A percentile compares a stretch with the other conserved stretches of the same genome.
These are phyloP conservation scores for Paramecium tetraurelia DNA, from an alignment of 73 alveolate species.

Conservation along the genomic window DNA sequence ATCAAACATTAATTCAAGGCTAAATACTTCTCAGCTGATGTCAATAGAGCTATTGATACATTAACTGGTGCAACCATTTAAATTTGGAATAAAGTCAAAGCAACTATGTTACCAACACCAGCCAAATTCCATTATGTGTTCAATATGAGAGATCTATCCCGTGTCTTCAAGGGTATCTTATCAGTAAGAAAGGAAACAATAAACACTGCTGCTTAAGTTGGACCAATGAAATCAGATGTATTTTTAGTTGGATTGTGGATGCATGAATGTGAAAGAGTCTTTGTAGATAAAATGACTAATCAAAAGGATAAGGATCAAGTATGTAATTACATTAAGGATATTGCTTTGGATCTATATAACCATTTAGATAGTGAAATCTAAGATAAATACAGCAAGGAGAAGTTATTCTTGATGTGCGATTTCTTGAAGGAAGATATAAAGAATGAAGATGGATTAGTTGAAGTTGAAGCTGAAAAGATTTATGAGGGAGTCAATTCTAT, in stretches of 20 bases:
- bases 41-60: slow-evolving; percentile 87
- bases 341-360: slow-evolving; percentile 66
- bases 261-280: slow-evolving; percentile 99
- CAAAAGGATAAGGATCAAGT: slow-evolving; percentile 95
- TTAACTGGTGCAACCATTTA: slow-evolving; percentile 93
- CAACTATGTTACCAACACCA: slow-evolving; percentile 99
- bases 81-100: slow-evolving; percentile 95
- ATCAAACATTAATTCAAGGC: slow-evolving; percentile 92
- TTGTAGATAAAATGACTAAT: slow-evolving; percentile 98
- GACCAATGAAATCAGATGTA: slow-evolving; percentile 90
- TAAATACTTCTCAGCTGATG: slow-evolving; percentile 90
- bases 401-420: slow-evolving; percentile 81
- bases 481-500: slow-evolving; percentile 97
- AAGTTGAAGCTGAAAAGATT: slow-evolving; percentile 91
- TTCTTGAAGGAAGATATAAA: slow-evolving; percentile 87
- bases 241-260: slow-evolving; percentile 99
- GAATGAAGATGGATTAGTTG: slow-evolving; percentile 94
- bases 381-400: slow-evolving; percentile 65
- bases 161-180: slow-evolving; percentile 99
- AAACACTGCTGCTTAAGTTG: slow-evolving; percentile 81
- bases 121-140: slow-evolving; percentile 99
- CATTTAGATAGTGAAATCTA: slow-evolving; percentile 56
- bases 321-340: slow-evolving; percentile 76
- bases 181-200: slow-evolving; percentile 81
- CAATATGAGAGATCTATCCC: slow-evolving; percentile 99